Evolutionary conservation across 108 stramenopile genomes (phyloP), one percentile per base, ranked within the genome.

Genomic region (Nitzschia sp.): DNA sequence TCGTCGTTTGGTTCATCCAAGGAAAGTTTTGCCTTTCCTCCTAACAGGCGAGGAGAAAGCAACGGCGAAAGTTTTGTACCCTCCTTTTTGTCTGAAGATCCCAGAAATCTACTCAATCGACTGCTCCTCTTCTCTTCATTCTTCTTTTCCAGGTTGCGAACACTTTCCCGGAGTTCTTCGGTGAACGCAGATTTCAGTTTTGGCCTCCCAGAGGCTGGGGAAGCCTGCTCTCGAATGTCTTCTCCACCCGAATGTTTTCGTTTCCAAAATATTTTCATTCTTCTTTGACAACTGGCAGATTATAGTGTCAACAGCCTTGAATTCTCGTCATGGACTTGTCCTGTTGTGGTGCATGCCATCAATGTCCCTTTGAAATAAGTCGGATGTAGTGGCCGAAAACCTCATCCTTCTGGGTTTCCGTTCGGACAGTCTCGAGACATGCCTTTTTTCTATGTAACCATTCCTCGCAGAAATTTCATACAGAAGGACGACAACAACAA

Each of bases 81-180:
- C n/a, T 48, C 17, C n/a, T 6, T 17, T 17, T 48, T 48, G 5
- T 6, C 17, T 15, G 46, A 48, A 15, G 2, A 2, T 12, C 61
- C 57, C 15, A 46, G 41, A 8, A 62, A 46, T 34, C 29, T 34
- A 14, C 61, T 51, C 25, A 52, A 65, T 1, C 14, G 34, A 11
- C 64, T 51, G 29, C 2, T 21, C 22, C 25, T 34, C 51, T 43
- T 44, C 10, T 43, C 22, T 24, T 29, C 34, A 37, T 29, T 20
- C 6, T 9, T 37, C 26, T 51, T 38, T 38, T 65, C 51, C 11
- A 51, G 21, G 29, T 52, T 39, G 9, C 11, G 50, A 2, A 65
- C 64, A 21, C 64, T 65, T n/a, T 11, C 7, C 15, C 64, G 64
- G n/a, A 65, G 64, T 39, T 65, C 64, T 0, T 65, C 51, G 0